Evolutionary conservation across 2,329 filamentous ascomycete species (phyloP).

Genomic region (Colletotrichum sojae): DNA sequence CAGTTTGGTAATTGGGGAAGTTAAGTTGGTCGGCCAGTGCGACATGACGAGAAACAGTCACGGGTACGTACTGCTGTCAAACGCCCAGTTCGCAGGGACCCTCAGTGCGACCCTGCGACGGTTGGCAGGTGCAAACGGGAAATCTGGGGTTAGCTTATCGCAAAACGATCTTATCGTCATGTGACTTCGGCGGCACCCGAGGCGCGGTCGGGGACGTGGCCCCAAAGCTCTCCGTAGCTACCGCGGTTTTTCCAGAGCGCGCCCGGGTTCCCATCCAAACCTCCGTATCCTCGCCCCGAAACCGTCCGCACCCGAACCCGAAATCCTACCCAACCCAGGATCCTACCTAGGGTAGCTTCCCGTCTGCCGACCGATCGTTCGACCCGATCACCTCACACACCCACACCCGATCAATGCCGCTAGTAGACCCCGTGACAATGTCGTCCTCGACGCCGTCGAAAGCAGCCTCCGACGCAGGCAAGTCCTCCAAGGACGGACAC

Average conservation of each 20-base stretch:
- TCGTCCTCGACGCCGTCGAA: slow-evolving; percentile 50
- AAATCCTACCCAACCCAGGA: slow-evolving; percentile 7
- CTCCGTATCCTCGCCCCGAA: slow-evolving; percentile 3
- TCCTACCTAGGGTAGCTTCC: no score
- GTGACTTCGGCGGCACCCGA: slow-evolving; percentile 37
- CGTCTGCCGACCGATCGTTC: slow-evolving; percentile 23
- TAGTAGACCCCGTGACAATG: slow-evolving; percentile 57
- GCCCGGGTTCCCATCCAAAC: slow-evolving; percentile 29
- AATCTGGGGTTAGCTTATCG: slow-evolving; percentile 38
- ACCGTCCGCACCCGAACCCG: slow-evolving; percentile 8
- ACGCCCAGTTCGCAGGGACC: not conserved
- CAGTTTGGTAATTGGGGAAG: not conserved
- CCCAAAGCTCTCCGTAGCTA: slow-evolving; percentile 16
- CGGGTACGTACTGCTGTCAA: slow-evolving; percentile 28
- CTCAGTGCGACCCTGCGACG: not conserved
- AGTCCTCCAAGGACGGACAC: slow-evolving; percentile 46
- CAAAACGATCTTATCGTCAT: slow-evolving; percentile 39
- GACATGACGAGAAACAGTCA: not conserved
- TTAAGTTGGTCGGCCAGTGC: not conserved
- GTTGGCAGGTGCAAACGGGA: slow-evolving; percentile 12
- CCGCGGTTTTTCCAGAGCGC: slow-evolving; percentile 30
- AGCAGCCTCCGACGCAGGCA: slow-evolving; percentile 47
- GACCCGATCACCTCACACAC: slow-evolving; percentile 15
- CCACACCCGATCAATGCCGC: slow-evolving; percentile 46
- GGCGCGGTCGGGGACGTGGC: slow-evolving; percentile 19